Conservation (phyloP, 805 yeast genomes). For the Nakazawaea laoshanensis region DNA sequence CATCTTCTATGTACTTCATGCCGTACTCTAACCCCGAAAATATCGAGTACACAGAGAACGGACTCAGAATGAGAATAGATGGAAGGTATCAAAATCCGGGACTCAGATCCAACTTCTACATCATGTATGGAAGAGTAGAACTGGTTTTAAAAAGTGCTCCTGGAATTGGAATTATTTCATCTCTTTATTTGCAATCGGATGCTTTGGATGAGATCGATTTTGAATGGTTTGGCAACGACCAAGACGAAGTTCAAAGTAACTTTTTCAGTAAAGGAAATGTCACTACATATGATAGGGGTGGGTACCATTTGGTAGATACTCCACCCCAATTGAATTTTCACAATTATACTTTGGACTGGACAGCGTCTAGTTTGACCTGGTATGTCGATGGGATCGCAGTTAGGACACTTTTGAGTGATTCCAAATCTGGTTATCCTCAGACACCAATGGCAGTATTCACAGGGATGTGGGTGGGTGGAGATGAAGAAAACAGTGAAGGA, state of each 20-base stretch:
- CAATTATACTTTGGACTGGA: constrained; percentile 85
- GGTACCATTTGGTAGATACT: constrained; percentile 43
- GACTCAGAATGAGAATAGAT: constrained; percentile 52
- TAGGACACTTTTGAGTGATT: constrained; percentile 48
- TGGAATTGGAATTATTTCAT: constrained; percentile 75
- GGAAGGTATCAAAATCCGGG: constrained; percentile 73
- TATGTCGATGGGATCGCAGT: constrained; percentile 60
- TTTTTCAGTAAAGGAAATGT: constrained; percentile 78
- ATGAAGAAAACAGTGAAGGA: constrained; percentile 51
- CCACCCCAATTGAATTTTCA: constrained; percentile 55
- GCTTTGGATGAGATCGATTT: constrained; percentile 85
- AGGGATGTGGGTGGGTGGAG: constrained; percentile 85
- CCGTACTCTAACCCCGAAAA: constrained; percentile 33
- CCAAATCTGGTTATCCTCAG: constrained; percentile 76
- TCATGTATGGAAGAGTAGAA: constrained; percentile 85
- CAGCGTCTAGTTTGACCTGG: constrained; percentile 57
- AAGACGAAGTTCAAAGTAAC: constrained; percentile 65
- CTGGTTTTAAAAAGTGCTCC: constrained; percentile 62
- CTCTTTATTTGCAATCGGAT: constrained; percentile 74
- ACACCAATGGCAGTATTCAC: constrained; percentile 71
- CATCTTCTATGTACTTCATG: constrained; percentile 34
- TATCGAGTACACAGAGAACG: constrained; percentile 41
- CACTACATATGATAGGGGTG: constrained; percentile 73
- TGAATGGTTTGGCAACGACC: constrained; percentile 83
- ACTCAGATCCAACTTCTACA: constrained; percentile 66